Evolutionary conservation across 2,329 filamentous ascomycete genomes (phyloP).

Genomic region (Dactylellina haptotyla): DNA sequence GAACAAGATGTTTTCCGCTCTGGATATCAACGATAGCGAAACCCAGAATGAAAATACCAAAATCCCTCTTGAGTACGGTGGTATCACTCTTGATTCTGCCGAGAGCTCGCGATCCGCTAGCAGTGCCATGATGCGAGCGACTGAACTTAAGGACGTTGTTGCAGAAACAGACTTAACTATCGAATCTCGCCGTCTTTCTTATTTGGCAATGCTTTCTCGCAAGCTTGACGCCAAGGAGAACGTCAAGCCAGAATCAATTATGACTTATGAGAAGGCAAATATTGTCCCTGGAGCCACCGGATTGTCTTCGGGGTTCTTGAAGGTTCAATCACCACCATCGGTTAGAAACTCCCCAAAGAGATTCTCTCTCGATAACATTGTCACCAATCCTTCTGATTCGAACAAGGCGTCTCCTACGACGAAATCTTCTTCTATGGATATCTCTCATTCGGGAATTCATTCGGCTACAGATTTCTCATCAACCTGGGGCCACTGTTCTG

Average conservation of each 20-base stretch:
- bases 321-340: background rate
- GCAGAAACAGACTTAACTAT: background rate
- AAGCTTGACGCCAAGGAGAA: conserved; percentile 25
- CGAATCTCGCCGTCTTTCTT: background rate
- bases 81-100: conserved; percentile 19
- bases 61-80: conserved; percentile 13
- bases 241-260: background rate
- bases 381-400: background rate
- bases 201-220: too few relatives aligned
- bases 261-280: background rate
- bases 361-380: conserved; percentile 21
- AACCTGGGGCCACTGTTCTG: background rate
- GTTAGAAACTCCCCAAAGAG: conserved; percentile 11
- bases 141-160: background rate
- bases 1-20: background rate
- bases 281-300: too few relatives aligned
- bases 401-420: conserved; percentile 11
- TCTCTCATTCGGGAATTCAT: too few relatives aligned
- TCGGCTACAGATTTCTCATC: too few relatives aligned
- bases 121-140: background rate
- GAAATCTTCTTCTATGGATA: too few relatives aligned
- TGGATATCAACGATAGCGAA: background rate
- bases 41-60: background rate
- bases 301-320: too few relatives aligned
- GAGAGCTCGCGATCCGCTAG: conserved; percentile 5